Evolutionary conservation across 2,329 filamentous ascomycete species (phyloP).

Genomic region (Epicoccum nigrum): DNA sequence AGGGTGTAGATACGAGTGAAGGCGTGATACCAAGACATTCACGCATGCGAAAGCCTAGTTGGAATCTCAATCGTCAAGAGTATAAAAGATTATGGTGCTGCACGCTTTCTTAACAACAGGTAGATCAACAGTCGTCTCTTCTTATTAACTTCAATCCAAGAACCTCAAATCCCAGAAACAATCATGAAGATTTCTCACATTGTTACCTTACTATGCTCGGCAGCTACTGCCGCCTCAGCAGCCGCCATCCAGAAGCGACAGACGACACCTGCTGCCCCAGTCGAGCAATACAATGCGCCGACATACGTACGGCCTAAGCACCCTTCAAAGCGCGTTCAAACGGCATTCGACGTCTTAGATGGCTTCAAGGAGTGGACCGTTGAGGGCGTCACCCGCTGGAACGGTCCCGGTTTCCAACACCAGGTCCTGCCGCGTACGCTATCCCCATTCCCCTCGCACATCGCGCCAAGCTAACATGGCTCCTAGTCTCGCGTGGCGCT

Average conservation of each 20-base stretch:
- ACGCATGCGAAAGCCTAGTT: background rate
- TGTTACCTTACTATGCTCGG: background rate
- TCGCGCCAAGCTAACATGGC: background rate
- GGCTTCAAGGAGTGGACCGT: background rate
- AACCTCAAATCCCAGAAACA: background rate
- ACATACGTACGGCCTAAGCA: background rate
- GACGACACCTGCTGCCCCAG: background rate
- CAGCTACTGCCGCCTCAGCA: background rate
- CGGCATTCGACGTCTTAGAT: background rate
- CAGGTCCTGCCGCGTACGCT: background rate
- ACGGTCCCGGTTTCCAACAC: background rate
- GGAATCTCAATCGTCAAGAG: background rate
- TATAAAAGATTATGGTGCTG: background rate
- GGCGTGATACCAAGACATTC: background rate
- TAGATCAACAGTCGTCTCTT: background rate
- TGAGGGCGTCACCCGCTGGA: background rate
- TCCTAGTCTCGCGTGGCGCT: background rate
- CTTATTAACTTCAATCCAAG: background rate
- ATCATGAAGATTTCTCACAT: background rate
- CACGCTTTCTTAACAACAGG: background rate
- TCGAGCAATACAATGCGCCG: background rate
- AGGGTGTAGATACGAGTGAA: background rate
- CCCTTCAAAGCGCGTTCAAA: background rate
- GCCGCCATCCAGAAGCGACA: background rate
- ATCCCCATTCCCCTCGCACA: background rate